phyloP scores from a whole-genome alignment of 2,329 filamentous ascomycete genomes.

The Grosmannia serpens region DNA sequence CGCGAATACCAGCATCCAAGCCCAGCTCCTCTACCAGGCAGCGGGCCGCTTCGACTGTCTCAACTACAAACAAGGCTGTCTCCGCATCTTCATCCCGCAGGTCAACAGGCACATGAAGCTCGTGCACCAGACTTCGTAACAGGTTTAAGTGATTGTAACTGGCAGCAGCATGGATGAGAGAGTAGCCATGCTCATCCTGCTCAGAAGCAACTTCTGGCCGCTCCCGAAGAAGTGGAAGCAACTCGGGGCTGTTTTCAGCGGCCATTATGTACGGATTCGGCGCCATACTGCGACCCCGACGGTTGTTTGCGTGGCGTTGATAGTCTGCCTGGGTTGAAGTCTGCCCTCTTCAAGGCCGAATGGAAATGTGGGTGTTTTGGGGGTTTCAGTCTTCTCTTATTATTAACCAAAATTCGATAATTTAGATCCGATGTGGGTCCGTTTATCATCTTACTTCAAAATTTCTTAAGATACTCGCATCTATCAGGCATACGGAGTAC shows the following conservation, averaged over 20 bases:
- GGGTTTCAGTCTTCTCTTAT: not conserved
- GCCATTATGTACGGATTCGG: constrained; percentile 63
- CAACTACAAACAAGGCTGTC: constrained; percentile 87
- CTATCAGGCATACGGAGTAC: too few species aligned
- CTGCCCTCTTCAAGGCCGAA: not conserved
- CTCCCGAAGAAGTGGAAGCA: constrained; percentile 63
- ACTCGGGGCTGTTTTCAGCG: constrained; percentile 64
- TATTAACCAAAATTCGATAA: too few species aligned
- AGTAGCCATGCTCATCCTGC: constrained; percentile 90
- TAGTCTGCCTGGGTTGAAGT: not conserved
- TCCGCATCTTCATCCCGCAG: constrained; percentile 84
- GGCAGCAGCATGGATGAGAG: constrained; percentile 80
- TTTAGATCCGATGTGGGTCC: too few species aligned
- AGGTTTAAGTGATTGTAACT: constrained; percentile 85
- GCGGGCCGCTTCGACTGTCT: constrained; percentile 66
- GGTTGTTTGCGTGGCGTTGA: not conserved
- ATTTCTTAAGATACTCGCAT: too few species aligned
- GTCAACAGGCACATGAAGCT: constrained; percentile 69
- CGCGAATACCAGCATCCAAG: constrained; percentile 52
- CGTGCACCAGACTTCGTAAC: constrained; percentile 60
- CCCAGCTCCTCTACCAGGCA: constrained; percentile 74
- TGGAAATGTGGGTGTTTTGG: not conserved
- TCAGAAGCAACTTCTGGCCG: constrained; percentile 64
- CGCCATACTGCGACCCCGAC: constrained; percentile 24
- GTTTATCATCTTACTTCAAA: too few species aligned